These are phyloP conservation scores for Fomitopsis palustris DNA, from an alignment of 1,284 basidiomycete genomes.

Conservation along the genomic window DNA sequence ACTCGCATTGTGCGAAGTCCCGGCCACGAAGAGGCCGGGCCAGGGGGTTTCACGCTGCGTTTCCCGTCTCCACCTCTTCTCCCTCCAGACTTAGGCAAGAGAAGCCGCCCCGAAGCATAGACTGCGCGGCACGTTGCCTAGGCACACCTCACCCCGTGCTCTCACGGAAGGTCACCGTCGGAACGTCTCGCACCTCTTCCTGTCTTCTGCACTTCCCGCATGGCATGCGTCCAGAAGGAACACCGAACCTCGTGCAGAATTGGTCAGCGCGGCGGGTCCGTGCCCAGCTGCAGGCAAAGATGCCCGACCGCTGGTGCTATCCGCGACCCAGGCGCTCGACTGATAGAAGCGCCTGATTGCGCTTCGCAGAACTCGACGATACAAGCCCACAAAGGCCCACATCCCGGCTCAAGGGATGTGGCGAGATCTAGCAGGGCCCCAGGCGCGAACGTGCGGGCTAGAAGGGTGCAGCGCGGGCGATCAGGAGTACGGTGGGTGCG, in stretches of 20 bases:
- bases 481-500: background rate
- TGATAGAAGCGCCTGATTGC: background rate
- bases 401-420: background rate
- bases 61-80: too few relatives aligned
- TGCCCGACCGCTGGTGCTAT: background rate
- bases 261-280: too few relatives aligned
- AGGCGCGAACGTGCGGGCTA: background rate
- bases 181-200: background rate
- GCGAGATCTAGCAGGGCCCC: background rate
- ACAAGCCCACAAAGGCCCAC: background rate
- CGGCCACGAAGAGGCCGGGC: too few relatives aligned
- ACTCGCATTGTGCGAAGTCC: too few relatives aligned
- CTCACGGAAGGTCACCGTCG: background rate
- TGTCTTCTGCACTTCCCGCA: background rate
- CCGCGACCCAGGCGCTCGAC: background rate
- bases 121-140: background rate
- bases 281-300: too few relatives aligned
- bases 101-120: background rate
- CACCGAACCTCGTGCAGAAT: background rate
- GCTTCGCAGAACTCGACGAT: background rate
- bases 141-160: background rate
- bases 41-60: too few relatives aligned
- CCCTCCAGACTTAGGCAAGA: too few relatives aligned
- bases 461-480: background rate
- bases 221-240: background rate